These are phyloP conservation scores for Cystofilobasidium macerans DNA, from an alignment of 768 basidiomycete species.

Conservation along the genomic window DNA sequence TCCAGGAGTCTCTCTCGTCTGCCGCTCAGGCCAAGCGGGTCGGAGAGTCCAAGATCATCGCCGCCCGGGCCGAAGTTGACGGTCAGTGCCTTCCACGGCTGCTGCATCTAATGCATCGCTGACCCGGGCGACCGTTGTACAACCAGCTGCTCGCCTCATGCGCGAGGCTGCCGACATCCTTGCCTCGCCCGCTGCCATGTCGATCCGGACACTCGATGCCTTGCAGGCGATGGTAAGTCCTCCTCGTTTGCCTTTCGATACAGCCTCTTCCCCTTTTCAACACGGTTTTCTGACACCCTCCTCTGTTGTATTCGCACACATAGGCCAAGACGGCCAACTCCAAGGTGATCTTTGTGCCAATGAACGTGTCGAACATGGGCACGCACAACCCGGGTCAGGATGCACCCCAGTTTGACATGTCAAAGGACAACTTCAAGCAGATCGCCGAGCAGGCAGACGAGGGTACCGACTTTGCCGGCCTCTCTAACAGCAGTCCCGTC, in stretches of 20 bases:
- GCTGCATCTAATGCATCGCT: too few relatives aligned
- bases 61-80: constrained; percentile 90
- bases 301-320: too few relatives aligned
- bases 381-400: not conserved
- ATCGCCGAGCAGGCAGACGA: constrained; percentile 49
- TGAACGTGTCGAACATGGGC: not conserved
- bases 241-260: too few relatives aligned
- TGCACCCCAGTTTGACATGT: not conserved
- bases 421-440: constrained; percentile 39
- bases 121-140: too few relatives aligned
- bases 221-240: constrained; percentile 94
- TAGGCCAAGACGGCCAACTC: constrained; percentile 70
- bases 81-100: constrained; percentile 45
- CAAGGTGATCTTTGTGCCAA: constrained; percentile 80
- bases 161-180: constrained; percentile 71
- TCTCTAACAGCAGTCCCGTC: not conserved
- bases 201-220: constrained; percentile 92
- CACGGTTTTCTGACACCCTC: too few relatives aligned
- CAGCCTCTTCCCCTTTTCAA: too few relatives aligned
- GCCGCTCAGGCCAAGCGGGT: constrained; percentile 94
- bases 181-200: constrained; percentile 92
- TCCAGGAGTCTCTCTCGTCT: constrained; percentile 79
- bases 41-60: constrained; percentile 51
- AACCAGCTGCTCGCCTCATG: constrained; percentile 11
- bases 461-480: constrained; percentile 46